Conservation (phyloP, 2,329 filamentous ascomycete genomes). For the Dactylellina haptotyla region DNA sequence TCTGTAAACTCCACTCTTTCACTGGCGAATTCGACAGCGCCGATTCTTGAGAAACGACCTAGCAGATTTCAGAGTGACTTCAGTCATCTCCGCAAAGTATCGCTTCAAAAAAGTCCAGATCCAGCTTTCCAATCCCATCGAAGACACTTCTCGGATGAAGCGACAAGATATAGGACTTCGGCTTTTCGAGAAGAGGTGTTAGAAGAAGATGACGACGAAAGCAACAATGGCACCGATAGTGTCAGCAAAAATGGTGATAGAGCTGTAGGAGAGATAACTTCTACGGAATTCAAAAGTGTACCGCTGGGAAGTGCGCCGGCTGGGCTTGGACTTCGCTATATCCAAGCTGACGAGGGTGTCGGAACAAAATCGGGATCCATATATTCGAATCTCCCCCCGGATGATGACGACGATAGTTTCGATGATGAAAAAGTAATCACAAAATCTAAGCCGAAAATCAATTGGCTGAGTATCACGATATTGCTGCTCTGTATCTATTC, state of each 20-base stretch:
- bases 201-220: conserved; percentile 16
- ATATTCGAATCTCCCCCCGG: conserved; percentile 18
- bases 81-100: conserved; percentile 4
- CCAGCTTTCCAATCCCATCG: conserved; percentile 36
- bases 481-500: conserved; percentile 42
- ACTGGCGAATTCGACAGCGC: conserved; percentile 8
- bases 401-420: conserved; percentile 35
- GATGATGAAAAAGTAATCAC: conserved; percentile 10
- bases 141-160: conserved; percentile 37
- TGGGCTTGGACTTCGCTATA: conserved; percentile 32
- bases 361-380: background rate
- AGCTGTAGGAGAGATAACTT: background rate
- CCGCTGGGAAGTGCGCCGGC: background rate
- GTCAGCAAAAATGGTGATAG: background rate
- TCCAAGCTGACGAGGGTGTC: conserved; percentile 17
- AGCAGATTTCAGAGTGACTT: conserved; percentile 44
- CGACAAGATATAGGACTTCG: conserved; percentile 26
- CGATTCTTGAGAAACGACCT: conserved; percentile 26
- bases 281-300: conserved; percentile 10
- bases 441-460: conserved; percentile 8
- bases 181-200: conserved; percentile 34
- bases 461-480: conserved; percentile 45
- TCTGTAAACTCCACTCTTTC: conserved; percentile 21
- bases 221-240: background rate
- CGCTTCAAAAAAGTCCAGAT: conserved; percentile 40